These are phyloP conservation scores for Phoma herbarum DNA, from an alignment of 2,329 filamentous ascomycete species.

Conservation along the genomic window DNA sequence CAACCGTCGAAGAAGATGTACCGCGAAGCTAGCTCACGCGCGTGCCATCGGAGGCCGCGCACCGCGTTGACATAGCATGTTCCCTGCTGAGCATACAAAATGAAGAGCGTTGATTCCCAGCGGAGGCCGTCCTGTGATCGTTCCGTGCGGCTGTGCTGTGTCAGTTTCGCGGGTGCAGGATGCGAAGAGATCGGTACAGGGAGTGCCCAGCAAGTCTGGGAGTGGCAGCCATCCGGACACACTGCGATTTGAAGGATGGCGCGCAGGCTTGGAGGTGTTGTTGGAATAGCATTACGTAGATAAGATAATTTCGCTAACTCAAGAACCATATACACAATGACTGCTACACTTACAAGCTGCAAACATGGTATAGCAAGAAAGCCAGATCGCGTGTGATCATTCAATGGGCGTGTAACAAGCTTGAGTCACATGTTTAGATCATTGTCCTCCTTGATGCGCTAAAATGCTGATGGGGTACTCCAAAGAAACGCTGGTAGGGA, in stretches of 20 bases:
- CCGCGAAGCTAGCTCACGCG: not conserved
- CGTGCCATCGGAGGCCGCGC: not conserved
- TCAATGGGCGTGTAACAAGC: not conserved
- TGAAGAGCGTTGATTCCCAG: slow-evolving; percentile 2
- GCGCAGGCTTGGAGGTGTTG: not conserved
- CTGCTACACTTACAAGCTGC: slow-evolving; percentile 13
- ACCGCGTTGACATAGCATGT: not conserved
- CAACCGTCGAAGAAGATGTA: not conserved
- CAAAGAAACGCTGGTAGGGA: slow-evolving; percentile 11
- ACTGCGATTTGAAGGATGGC: no score
- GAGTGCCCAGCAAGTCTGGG: not conserved
- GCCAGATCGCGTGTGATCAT: slow-evolving; percentile 12
- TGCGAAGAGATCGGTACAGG: not conserved
- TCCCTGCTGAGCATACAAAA: not conserved
- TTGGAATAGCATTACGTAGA: slow-evolving; percentile 21
- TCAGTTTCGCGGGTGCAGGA: not conserved
- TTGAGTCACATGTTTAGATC: not conserved
- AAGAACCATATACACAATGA: slow-evolving; percentile 18
- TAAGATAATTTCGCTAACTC: slow-evolving; percentile 18
- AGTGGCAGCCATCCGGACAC: not conserved
- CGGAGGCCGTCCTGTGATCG: not conserved
- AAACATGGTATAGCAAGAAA: slow-evolving; percentile 8
- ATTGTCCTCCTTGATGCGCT: slow-evolving; percentile 11
- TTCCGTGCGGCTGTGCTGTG: not conserved
- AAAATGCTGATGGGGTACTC: slow-evolving; percentile 17